These are phyloP conservation scores for Astragalus membranaceus DNA, from an alignment of 306 rosid genomes.

Conservation along the genomic window DNA sequence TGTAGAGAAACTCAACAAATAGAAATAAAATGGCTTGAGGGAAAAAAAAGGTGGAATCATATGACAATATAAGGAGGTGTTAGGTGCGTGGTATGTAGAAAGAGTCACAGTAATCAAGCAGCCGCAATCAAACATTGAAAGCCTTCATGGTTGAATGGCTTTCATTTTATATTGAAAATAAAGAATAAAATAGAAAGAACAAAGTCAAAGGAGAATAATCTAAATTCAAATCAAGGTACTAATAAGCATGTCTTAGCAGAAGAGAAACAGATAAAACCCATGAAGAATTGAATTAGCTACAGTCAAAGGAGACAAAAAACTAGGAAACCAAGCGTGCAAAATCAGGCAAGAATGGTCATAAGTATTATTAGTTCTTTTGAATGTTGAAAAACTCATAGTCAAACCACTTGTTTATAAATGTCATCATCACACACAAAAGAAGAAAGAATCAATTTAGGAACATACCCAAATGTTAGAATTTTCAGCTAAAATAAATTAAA, in stretches of 20 bases:
- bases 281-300: conserved; percentile 6
- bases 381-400: conserved; percentile 56
- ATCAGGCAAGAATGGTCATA: background rate
- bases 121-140: conserved; percentile 49
- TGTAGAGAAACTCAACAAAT: background rate
- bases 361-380: background rate
- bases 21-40: background rate
- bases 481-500: background rate
- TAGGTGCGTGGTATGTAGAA: conserved; percentile 14
- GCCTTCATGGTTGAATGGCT: conserved; percentile 35
- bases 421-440: background rate
- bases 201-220: conserved; percentile 14
- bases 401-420: conserved; percentile 29
- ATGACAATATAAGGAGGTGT: background rate
- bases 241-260: conserved; percentile 19
- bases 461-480: conserved; percentile 22
- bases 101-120: conserved; percentile 29
- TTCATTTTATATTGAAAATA: background rate
- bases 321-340: conserved; percentile 20
- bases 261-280: conserved; percentile 7
- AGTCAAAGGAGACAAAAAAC: conserved; percentile 34
- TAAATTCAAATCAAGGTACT: conserved; percentile 27
- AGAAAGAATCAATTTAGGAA: conserved; percentile 22
- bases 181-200: too few species aligned
- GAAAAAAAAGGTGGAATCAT: conserved; percentile 5